Percentiles rank a stretch among this genome's conserved stretches.
phyloP scores from a whole-genome alignment of 2,329 filamentous ascomycete species.

The Alternaria brassicicola region DNA sequence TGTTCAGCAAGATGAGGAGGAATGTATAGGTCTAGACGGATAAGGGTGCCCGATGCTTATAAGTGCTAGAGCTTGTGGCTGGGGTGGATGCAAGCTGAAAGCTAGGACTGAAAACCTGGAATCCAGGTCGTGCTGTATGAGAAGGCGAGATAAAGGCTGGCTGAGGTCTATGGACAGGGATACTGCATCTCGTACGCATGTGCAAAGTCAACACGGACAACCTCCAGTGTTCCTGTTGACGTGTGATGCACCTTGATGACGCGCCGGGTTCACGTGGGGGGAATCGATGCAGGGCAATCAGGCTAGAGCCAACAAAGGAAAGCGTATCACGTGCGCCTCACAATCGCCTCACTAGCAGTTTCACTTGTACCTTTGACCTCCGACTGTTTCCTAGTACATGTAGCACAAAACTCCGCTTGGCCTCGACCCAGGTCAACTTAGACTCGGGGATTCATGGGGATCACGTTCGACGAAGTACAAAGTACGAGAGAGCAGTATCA shows the following conservation, averaged over 20 bases:
- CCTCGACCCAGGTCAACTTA: not conserved
- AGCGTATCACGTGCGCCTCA: not conserved
- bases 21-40: not conserved
- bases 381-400: not conserved
- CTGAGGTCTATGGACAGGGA: not conserved
- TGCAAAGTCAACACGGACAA: not conserved
- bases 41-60: not conserved
- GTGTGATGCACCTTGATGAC: conserved; percentile 15
- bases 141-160: not conserved
- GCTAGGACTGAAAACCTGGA: not conserved
- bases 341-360: not conserved
- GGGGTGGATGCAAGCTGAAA: not conserved
- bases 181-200: not conserved
- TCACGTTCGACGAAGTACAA: not conserved
- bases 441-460: not conserved
- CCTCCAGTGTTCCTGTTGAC: conserved; percentile 1
- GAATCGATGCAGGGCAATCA: not conserved
- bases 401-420: not conserved
- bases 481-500: not conserved
- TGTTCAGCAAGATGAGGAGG: not conserved
- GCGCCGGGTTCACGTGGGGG: conserved; percentile 10
- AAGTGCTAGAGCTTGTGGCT: conserved; percentile 3
- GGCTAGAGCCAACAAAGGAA: conserved; percentile 8
- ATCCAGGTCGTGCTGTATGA: not conserved
- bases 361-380: not conserved